Evolutionary conservation across 495 filamentous ascomycete species (phyloP).

Genomic region (Collariella sp.): DNA sequence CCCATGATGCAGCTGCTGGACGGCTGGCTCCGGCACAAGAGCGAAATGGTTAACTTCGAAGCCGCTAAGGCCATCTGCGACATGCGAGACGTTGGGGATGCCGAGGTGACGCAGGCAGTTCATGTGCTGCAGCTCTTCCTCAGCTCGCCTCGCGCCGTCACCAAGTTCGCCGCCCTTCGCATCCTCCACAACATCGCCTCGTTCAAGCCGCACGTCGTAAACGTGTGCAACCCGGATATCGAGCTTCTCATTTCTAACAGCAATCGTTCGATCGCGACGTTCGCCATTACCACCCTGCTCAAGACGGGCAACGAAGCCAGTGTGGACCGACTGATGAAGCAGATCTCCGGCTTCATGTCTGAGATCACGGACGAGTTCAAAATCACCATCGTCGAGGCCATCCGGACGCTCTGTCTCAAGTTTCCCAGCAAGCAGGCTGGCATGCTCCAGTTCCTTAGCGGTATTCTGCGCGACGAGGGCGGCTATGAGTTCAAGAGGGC

Average conservation of each 20-base stretch:
- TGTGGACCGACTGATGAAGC: slow-evolving; percentile 97
- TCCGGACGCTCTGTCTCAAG: slow-evolving; percentile 91
- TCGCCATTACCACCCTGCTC: slow-evolving; percentile 93
- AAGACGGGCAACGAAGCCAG: slow-evolving; percentile 97
- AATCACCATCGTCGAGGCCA: slow-evolving; percentile 97
- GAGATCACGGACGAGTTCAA: slow-evolving; percentile 99
- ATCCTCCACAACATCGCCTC: slow-evolving; percentile 94
- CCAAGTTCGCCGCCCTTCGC: slow-evolving; percentile 94
- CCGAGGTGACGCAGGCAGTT: slow-evolving; percentile 84
- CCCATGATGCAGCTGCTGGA: slow-evolving; percentile 93
- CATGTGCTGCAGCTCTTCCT: slow-evolving; percentile 94
- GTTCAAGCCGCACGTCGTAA: slow-evolving; percentile 88
- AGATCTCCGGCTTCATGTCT: slow-evolving; percentile 94
- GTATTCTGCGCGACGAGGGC: slow-evolving; percentile 90
- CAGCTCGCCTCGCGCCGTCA: slow-evolving; percentile 90
- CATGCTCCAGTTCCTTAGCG: slow-evolving; percentile 93
- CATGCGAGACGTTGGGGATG: slow-evolving; percentile 85
- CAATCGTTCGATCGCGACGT: slow-evolving; percentile 96
- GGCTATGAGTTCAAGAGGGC: slow-evolving; percentile 97
- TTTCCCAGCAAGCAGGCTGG: slow-evolving; percentile 97
- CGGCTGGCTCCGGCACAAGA: slow-evolving; percentile 96
- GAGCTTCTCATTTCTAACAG: slow-evolving; percentile 91
- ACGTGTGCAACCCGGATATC: slow-evolving; percentile 92
- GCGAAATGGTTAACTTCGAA: slow-evolving; percentile 99
- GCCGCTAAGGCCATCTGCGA: slow-evolving; percentile 96